Conservation (phyloP, 306 rosid species). For the Boehmeria nivea region DNA sequence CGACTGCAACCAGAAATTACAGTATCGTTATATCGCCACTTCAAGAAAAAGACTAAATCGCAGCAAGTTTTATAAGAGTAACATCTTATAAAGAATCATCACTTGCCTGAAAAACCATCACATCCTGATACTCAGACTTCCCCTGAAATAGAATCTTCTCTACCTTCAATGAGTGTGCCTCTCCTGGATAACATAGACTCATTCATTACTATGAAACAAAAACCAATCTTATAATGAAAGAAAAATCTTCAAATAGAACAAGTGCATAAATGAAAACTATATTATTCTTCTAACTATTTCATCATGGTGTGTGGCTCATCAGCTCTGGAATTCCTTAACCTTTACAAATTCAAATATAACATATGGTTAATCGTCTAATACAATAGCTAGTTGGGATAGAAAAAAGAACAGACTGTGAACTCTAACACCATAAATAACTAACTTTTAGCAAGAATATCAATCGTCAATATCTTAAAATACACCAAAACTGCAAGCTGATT, state of each 20-base stretch:
- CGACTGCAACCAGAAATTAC: constrained; percentile 51
- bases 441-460: too few relatives aligned
- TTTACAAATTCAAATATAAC: too few relatives aligned
- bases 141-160: constrained; percentile 83
- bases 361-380: too few relatives aligned
- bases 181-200: constrained; percentile 51
- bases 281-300: too few relatives aligned
- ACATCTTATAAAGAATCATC: not conserved
- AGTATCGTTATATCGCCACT: constrained; percentile 9
- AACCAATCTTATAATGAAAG: not conserved
- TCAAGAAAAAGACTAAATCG: not conserved
- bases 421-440: too few relatives aligned
- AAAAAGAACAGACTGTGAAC: too few relatives aligned
- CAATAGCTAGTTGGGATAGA: too few relatives aligned
- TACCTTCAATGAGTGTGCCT: constrained; percentile 97
- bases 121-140: constrained; percentile 87
- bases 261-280: not conserved
- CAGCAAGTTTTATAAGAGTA: not conserved
- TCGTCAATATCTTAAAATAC: too few relatives aligned
- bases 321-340: too few relatives aligned
- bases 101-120: constrained; percentile 87
- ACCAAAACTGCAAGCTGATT: too few relatives aligned
- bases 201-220: constrained; percentile 1
- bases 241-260: too few relatives aligned
- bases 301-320: too few relatives aligned